These are phyloP conservation scores for Aulographum hederae DNA, from an alignment of 2,329 filamentous ascomycete genomes.

Conservation along the genomic window DNA sequence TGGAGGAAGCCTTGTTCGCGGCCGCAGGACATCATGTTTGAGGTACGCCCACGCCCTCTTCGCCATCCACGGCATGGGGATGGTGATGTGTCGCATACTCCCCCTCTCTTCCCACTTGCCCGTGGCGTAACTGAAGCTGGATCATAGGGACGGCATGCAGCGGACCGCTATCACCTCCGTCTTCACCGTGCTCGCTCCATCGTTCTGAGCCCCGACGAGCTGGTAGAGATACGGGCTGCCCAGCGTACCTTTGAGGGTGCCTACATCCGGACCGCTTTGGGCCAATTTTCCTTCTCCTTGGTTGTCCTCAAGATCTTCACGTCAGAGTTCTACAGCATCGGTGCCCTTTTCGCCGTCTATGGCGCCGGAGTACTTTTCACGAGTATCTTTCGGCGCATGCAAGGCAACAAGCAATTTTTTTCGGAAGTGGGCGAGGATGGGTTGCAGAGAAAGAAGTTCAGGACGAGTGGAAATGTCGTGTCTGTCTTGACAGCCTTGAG, in stretches of 20 bases:
- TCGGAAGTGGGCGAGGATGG: constrained; percentile 41
- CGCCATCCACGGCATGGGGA: too few species aligned
- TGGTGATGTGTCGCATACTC: too few species aligned
- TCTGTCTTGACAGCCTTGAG: constrained; percentile 43
- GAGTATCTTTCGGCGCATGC: constrained; percentile 68
- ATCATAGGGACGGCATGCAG: constrained; percentile 38
- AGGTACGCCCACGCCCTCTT: too few species aligned
- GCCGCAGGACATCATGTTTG: too few species aligned
- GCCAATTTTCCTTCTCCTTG: constrained; percentile 87
- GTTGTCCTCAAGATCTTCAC: constrained; percentile 96
- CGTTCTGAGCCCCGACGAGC: constrained; percentile 62
- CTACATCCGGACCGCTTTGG: constrained; percentile 85
- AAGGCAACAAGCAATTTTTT: constrained; percentile 92
- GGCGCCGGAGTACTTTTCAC: constrained; percentile 70
- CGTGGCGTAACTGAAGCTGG: too few species aligned
- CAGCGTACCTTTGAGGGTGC: constrained; percentile 91
- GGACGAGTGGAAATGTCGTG: constrained; percentile 49
- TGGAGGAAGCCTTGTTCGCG: too few species aligned
- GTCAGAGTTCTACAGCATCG: constrained; percentile 87
- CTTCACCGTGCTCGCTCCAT: constrained; percentile 72
- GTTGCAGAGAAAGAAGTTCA: constrained; percentile 40
- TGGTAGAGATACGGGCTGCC: constrained; percentile 85
- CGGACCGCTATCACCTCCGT: constrained; percentile 60
- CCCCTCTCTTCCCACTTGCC: too few species aligned
- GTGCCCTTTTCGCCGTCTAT: constrained; percentile 88